These are phyloP conservation scores for Ceratorhiza oryzae-sativae DNA, from an alignment of 1,284 basidiomycete genomes.

Conservation along the genomic window DNA sequence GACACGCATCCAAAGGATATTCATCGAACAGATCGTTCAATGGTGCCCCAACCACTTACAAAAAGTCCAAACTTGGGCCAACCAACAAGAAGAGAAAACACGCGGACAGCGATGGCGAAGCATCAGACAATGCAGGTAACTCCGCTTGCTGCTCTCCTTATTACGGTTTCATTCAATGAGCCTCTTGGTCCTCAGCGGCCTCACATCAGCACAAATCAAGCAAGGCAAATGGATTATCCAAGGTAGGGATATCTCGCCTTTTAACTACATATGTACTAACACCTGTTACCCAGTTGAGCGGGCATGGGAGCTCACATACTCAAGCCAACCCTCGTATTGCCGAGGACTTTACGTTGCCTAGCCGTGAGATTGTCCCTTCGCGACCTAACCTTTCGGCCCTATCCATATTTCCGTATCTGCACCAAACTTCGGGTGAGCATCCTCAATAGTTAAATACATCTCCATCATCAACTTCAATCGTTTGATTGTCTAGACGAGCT, in stretches of 20 bases:
- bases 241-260: slow-evolving; percentile 3
- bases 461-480: background rate
- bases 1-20: slow-evolving; percentile 20
- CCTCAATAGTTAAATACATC: background rate
- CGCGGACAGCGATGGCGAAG: slow-evolving; percentile 33
- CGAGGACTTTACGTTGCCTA: slow-evolving; percentile 34
- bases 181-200: background rate
- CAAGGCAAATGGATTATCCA: slow-evolving; percentile 33
- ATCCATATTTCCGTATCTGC: slow-evolving; percentile 38
- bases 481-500: slow-evolving; percentile 1
- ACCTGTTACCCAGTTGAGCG: background rate
- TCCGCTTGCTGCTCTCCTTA: background rate
- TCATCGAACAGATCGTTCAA: slow-evolving; percentile 2
- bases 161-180: background rate
- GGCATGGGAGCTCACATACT: slow-evolving; percentile 14
- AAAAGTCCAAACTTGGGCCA: slow-evolving; percentile 25
- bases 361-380: slow-evolving; percentile 19
- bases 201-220: slow-evolving; percentile 26
- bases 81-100: slow-evolving; percentile 30
- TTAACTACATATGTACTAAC: background rate
- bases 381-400: slow-evolving; percentile 16
- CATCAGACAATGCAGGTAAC: slow-evolving; percentile 34
- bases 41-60: slow-evolving; percentile 5
- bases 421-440: slow-evolving; percentile 31
- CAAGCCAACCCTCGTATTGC: slow-evolving; percentile 37